A percentile compares a stretch with the other conserved stretches of the same genome.
Conservation (phyloP, 192 early-diverging fungal species). For the Backusella sp. region DNA sequence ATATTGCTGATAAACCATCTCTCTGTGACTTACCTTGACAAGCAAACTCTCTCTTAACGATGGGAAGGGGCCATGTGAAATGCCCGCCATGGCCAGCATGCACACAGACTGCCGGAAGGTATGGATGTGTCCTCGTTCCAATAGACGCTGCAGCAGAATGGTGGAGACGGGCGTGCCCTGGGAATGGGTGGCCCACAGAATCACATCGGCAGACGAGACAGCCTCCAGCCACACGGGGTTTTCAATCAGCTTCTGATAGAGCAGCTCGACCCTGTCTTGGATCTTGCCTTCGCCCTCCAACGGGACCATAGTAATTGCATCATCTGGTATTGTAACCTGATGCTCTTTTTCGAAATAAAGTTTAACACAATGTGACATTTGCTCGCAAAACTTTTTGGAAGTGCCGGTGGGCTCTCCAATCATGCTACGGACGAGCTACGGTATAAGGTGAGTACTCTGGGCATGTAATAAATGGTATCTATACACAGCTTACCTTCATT, state of each 20-base stretch:
- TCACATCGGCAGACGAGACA: conserved; percentile 63
- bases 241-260: conserved; percentile 73
- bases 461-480: no score
- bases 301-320: conserved; percentile 75
- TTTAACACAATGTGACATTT: conserved; percentile 75
- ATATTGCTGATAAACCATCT: not conserved
- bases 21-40: conserved; percentile 50
- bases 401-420: conserved; percentile 95
- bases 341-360: conserved; percentile 53
- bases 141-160: conserved; percentile 71
- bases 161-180: conserved; percentile 92
- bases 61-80: conserved; percentile 88
- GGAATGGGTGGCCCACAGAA: conserved; percentile 89
- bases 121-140: conserved; percentile 68
- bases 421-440: conserved; percentile 60
- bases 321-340: conserved; percentile 45
- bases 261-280: conserved; percentile 74
- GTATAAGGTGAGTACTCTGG: no score
- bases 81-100: conserved; percentile 91
- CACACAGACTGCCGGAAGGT: conserved; percentile 70
- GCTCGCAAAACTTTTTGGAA: conserved; percentile 84
- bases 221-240: conserved; percentile 46
- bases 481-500: conserved; percentile 43
- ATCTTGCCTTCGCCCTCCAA: conserved; percentile 93
- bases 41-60: conserved; percentile 77